These are phyloP conservation scores for Thalia dealbata DNA, from an alignment of 176 grass and related monocot species.

Conservation along the genomic window DNA sequence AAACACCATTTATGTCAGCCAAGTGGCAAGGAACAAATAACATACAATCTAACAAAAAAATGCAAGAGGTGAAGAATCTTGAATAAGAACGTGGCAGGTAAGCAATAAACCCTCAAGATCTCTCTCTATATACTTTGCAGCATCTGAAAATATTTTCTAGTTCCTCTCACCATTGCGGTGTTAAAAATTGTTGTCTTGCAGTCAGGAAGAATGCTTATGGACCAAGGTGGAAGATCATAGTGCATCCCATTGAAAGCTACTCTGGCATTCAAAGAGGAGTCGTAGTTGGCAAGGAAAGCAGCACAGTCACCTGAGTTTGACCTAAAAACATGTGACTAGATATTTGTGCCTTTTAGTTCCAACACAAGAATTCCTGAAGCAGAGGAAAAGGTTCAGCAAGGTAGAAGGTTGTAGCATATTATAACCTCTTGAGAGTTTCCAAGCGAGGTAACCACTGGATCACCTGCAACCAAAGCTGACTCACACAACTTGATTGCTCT, in stretches of 20 bases:
- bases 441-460: slow-evolving; percentile 69
- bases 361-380: not conserved
- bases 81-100: no score
- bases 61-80: not conserved
- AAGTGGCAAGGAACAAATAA: not conserved
- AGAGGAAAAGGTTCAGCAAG: not conserved
- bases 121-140: no score
- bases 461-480: slow-evolving; percentile 66
- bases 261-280: slow-evolving; percentile 50
- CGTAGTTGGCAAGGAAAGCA: slow-evolving; percentile 79
- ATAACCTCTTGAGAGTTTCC: slow-evolving; percentile 76
- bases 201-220: slow-evolving; percentile 95
- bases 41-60: not conserved
- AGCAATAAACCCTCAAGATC: not conserved
- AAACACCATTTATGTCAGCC: not conserved
- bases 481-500: slow-evolving; percentile 93
- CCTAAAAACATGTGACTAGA: slow-evolving; percentile 79
- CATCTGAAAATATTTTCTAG: not conserved
- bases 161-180: slow-evolving; percentile 46
- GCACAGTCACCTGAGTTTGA: slow-evolving; percentile 68
- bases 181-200: slow-evolving; percentile 85
- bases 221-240: slow-evolving; percentile 93
- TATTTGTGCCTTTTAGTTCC: not conserved
- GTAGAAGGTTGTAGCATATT: not conserved
- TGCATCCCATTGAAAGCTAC: slow-evolving; percentile 69